A percentile compares a stretch with the other conserved stretches of the same genome.
Evolutionary conservation across 202 grass and related monocot species (phyloP).

Genomic region (Alloteropsis angusta): DNA sequence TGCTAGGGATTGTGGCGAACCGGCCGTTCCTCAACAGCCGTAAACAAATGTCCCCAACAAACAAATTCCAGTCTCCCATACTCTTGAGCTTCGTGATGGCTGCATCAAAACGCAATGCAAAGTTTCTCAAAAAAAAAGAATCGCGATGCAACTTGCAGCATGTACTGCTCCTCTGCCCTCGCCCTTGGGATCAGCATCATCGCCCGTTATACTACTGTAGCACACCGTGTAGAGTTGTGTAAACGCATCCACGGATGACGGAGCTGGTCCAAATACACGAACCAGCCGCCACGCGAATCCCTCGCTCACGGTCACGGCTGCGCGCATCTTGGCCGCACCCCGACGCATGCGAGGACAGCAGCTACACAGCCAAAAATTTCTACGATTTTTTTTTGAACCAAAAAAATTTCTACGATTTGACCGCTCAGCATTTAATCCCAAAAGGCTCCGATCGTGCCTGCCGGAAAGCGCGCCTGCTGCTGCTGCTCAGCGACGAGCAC

Average conservation of each 20-base stretch:
- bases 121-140: no score
- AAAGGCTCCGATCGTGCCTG: slow-evolving; percentile 11
- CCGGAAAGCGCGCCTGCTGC: slow-evolving; percentile 15
- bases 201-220: no score
- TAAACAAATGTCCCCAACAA: neutral
- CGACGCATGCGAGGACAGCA: neutral
- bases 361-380: neutral
- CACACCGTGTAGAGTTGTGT: no score
- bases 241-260: no score
- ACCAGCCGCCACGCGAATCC: neutral
- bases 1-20: neutral
- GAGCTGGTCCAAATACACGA: neutral
- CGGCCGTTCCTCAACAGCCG: neutral
- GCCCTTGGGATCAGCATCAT: neutral
- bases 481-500: neutral
- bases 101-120: neutral
- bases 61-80: neutral
- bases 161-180: no score
- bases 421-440: slow-evolving; percentile 21
- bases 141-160: neutral
- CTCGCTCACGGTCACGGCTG: neutral
- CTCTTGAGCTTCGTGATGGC: neutral
- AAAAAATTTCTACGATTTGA: slow-evolving; percentile 9
- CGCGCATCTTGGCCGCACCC: neutral
- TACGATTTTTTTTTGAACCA: no score